A percentile compares a stretch with the other conserved stretches of the same genome.
Evolutionary conservation across 2,329 filamentous ascomycete genomes (phyloP).

Genomic region (Cyphellophora europaea): DNA sequence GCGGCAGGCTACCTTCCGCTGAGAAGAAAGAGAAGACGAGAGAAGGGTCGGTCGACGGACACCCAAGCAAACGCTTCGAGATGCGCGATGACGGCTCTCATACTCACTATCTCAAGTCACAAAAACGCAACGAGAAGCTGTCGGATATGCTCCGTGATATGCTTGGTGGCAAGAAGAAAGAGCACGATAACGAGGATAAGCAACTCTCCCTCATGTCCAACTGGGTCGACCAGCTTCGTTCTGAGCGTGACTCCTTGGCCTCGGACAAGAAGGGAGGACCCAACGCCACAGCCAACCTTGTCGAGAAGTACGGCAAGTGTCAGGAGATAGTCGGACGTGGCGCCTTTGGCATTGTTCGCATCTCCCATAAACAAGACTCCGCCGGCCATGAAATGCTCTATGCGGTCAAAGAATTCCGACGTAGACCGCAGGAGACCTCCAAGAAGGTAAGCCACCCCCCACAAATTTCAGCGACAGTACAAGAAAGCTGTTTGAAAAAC

Average conservation of each 20-base stretch:
- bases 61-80: slow-evolving; percentile 45
- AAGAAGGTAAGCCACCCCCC: no score
- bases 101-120: slow-evolving; percentile 79
- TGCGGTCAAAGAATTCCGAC: slow-evolving; percentile 95
- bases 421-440: slow-evolving; percentile 83
- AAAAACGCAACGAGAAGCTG: slow-evolving; percentile 87
- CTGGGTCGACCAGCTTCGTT: slow-evolving; percentile 90
- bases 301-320: slow-evolving; percentile 97
- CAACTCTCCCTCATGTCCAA: slow-evolving; percentile 87
- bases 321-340: slow-evolving; percentile 94
- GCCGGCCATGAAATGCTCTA: slow-evolving; percentile 76
- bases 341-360: slow-evolving; percentile 93
- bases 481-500: no score
- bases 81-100: slow-evolving; percentile 60
- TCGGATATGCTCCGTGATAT: slow-evolving; percentile 83
- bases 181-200: slow-evolving; percentile 49
- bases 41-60: slow-evolving; percentile 7
- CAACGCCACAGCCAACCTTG: slow-evolving; percentile 66
- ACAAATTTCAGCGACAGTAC: no score
- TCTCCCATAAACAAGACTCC: slow-evolving; percentile 89
- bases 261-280: slow-evolving; percentile 67
- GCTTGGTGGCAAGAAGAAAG: slow-evolving; percentile 69
- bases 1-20: slow-evolving; percentile 22
- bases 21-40: slow-evolving; percentile 21
- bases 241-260: slow-evolving; percentile 68